These are phyloP conservation scores for Cercis canadensis DNA, from an alignment of 306 rosid genomes.

Conservation along the genomic window DNA sequence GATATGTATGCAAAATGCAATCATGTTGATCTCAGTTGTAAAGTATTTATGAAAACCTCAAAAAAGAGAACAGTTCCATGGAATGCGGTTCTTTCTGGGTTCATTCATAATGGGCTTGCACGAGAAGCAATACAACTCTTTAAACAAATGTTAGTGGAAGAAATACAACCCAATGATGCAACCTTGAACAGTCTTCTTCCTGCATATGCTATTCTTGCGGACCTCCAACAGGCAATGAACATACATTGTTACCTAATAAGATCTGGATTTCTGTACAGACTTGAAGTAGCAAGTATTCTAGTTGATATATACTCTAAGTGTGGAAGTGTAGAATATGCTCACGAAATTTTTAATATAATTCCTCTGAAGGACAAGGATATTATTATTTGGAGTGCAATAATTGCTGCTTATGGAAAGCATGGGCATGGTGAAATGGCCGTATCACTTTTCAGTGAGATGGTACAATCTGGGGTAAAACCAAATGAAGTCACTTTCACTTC, in stretches of 20 bases:
- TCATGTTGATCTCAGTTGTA: constrained; percentile 49
- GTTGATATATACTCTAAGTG: constrained; percentile 77
- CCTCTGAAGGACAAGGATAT: constrained; percentile 61
- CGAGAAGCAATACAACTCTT: constrained; percentile 71
- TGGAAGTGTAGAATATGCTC: constrained; percentile 70
- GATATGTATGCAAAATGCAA: constrained; percentile 75
- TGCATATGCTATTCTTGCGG: constrained; percentile 74
- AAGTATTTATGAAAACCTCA: constrained; percentile 63
- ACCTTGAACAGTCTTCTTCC: constrained; percentile 80
- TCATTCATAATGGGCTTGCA: constrained; percentile 63
- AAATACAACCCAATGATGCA: constrained; percentile 60
- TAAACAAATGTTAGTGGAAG: constrained; percentile 68
- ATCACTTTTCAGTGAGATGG: constrained; percentile 77
- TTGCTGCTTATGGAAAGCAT: constrained; percentile 80
- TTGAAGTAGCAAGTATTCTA: constrained; percentile 74
- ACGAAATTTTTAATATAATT: constrained; percentile 61
- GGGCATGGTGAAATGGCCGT: constrained; percentile 76
- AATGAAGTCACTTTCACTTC: constrained; percentile 81
- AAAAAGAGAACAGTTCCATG: constrained; percentile 73
- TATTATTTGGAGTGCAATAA: constrained; percentile 74
- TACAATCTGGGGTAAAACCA: constrained; percentile 73
- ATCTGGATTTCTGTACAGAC: constrained; percentile 66
- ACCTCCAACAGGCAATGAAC: constrained; percentile 71
- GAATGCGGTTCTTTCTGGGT: constrained; percentile 79
- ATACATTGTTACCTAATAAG: constrained; percentile 68